Percentiles rank a stretch among this genome's conserved stretches.
These are phyloP conservation scores for Phoenix dactylifera DNA, from an alignment of 176 grass and related monocot genomes.

Conservation along the genomic window DNA sequence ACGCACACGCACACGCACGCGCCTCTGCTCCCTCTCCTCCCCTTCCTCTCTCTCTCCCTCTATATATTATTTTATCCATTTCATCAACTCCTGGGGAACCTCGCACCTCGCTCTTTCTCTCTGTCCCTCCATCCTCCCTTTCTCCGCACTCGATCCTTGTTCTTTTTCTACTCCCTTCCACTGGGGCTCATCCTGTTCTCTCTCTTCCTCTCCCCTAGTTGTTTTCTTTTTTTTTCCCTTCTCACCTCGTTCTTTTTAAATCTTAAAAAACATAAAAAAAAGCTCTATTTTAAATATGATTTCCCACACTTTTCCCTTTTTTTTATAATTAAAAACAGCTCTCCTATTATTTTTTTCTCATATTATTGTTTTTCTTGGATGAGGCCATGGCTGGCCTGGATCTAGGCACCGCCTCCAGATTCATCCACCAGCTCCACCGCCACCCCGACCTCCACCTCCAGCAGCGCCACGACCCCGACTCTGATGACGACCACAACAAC, in stretches of 20 bases:
- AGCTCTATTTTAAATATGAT: slow-evolving; percentile 2
- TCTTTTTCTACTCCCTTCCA: neutral
- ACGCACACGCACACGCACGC: too few relatives aligned
- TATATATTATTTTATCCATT: slow-evolving; percentile 8
- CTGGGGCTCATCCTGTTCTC: neutral
- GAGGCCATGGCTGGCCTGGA: slow-evolving; percentile 23
- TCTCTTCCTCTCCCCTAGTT: neutral
- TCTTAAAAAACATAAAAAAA: neutral
- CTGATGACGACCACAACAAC: slow-evolving; percentile 1
- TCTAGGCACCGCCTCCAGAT: slow-evolving; percentile 16
- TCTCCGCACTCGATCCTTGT: neutral
- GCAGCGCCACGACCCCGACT: slow-evolving; percentile 2
- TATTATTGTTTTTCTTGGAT: slow-evolving; percentile 13
- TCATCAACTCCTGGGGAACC: slow-evolving; percentile 17
- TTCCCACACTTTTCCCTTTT: neutral
- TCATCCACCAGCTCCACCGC: slow-evolving; percentile 12
- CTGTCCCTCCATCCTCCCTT: neutral
- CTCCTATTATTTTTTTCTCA: slow-evolving; percentile 7
- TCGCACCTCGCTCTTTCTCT: neutral
- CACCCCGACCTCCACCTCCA: slow-evolving; percentile 12
- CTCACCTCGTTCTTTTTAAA: too few relatives aligned
- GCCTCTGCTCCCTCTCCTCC: too few relatives aligned
- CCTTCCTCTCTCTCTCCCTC: neutral
- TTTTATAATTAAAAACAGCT: neutral
- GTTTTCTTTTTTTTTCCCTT: neutral